Conservation (phyloP, 495 filamentous ascomycete genomes). For the Lichina pygmaea region DNA sequence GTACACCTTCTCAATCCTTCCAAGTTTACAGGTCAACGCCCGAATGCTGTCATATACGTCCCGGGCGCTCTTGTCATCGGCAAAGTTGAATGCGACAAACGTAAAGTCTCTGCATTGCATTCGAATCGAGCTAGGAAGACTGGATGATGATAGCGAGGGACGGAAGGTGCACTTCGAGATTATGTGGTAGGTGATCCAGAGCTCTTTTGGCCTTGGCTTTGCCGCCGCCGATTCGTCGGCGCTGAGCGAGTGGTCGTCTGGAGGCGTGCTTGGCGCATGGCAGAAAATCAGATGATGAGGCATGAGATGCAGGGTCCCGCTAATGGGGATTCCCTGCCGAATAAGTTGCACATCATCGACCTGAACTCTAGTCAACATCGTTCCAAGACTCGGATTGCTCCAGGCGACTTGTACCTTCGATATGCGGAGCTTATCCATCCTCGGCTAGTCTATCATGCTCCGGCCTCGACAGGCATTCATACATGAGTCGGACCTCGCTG, state of each 20-base stretch:
- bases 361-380: slow-evolving; percentile 3
- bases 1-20: slow-evolving; percentile 69
- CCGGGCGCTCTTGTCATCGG: slow-evolving; percentile 39
- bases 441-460: neutral
- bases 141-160: slow-evolving; percentile 37
- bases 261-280: slow-evolving; percentile 7
- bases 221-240: slow-evolving; percentile 1
- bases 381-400: no score
- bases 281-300: slow-evolving; percentile 18
- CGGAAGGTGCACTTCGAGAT: slow-evolving; percentile 49
- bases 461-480: no score
- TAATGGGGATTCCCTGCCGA: slow-evolving; percentile 14
- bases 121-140: slow-evolving; percentile 43
- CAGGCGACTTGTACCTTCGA: slow-evolving; percentile 3
- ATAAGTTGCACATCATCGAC: slow-evolving; percentile 17
- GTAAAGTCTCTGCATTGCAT: slow-evolving; percentile 79
- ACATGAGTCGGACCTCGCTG: no score
- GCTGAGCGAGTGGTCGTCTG: slow-evolving; percentile 1
- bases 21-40: slow-evolving; percentile 52
- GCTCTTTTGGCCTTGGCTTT: slow-evolving; percentile 32
- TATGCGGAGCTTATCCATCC: slow-evolving; percentile 7
- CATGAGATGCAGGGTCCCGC: slow-evolving; percentile 18
- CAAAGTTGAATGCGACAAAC: slow-evolving; percentile 76
- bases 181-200: slow-evolving; percentile 87
- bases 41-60: slow-evolving; percentile 82